Base-by-base conservation (phyloP, 257 asterid species). In the Solanum piurae region DNA sequence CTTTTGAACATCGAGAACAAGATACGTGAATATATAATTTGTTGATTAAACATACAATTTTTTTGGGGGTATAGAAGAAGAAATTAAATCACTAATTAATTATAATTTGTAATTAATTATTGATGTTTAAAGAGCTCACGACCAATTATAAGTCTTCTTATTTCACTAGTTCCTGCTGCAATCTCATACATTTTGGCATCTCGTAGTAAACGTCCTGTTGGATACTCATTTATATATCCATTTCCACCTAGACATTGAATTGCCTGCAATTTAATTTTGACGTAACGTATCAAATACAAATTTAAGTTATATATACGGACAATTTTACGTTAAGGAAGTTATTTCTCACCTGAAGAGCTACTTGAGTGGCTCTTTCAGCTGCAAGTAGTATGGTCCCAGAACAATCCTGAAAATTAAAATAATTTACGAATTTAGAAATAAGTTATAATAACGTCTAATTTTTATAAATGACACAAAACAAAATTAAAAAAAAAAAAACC, bases 291-390 rank as follows among this genome's bases (percentile, higher is more conserved):
- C 5, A 77, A 4, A 44, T 4, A 25, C 6, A 0, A 5, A 18
- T 29, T 80, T 49, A 82, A 49, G 0, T 82, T 49, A 29, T 82
- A 46, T 46, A 46, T 6, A 80, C 3, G 3, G 18, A 44, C 16
- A 44, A 12, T 79, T 0, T 1, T 14, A 77, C 0, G 9, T 14
- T 13, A 25, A 42, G 0, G 5, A 27, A 29, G 12, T 2, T 23
- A 7, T 6, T 12, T 7, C 86, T 76, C 88, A 97, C 99, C 99
- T 97, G 97, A 83, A 97, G 99, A 89, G 99, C 99, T 88, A 95
- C 99, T 95, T 96, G 99, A 88, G 99, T 97, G 86, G 98, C 99
- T 93, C 96, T 91, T 93, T 97, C 99, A 34, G 98, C 99, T 72
- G 99, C 95, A 73, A 90, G 87, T 31, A 97, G 97, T 88, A 97